Base-by-base conservation (phyloP, 225 moss, liverwort and hornwort genomes). In the Ulota crispa region DNA sequence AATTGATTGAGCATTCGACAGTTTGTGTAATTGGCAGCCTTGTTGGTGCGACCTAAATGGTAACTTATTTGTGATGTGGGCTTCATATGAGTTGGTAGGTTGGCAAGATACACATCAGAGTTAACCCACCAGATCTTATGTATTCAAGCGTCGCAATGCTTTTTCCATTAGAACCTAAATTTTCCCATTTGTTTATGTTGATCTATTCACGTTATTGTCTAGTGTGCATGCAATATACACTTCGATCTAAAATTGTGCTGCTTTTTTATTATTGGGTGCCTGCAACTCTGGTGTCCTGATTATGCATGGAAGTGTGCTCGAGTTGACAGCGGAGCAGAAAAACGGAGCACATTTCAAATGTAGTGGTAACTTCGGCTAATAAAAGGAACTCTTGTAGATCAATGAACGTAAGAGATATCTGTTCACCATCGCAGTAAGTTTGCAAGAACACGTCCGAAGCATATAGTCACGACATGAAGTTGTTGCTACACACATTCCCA, bases 221-320 rank as follows among this genome's bases (percentile, higher is more conserved):
- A 24, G 1, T 37, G 32, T 23, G 26, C 8, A 26, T 54, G 53
- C 28, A 39, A 28, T 8, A 2, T 52, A 19, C 1, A 39, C 28
- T 6, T 27, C 39, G 19, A 27, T 20, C 3, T 1, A 2, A 1
- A 7, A 21, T 23, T 0, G 1, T 11, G 21, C 8, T 9, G 0
- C 62, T 34, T 26, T 0, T 4, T 26, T 39, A 21, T 1, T 19
- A 13, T 72, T 36, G 37, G 1, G 23, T 37, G 15, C 1, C 19
- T 36, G 1, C 63, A 41, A 45, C 34, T 57, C 31, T 28, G 0
- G 12, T 31, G 12, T 30, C 16, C 4, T 1, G 7, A 31, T 1
- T 32, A 3, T 1, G 4, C 0, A 34, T 24, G 34, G 1, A 65
- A 42, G 9, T 27, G 5, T 28, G 23, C 70, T 2, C 5, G 16